Percentiles rank a stretch among this genome's conserved stretches.
Evolutionary conservation across 2,329 filamentous ascomycete genomes (phyloP).

Genomic region (Colletotrichum lini): DNA sequence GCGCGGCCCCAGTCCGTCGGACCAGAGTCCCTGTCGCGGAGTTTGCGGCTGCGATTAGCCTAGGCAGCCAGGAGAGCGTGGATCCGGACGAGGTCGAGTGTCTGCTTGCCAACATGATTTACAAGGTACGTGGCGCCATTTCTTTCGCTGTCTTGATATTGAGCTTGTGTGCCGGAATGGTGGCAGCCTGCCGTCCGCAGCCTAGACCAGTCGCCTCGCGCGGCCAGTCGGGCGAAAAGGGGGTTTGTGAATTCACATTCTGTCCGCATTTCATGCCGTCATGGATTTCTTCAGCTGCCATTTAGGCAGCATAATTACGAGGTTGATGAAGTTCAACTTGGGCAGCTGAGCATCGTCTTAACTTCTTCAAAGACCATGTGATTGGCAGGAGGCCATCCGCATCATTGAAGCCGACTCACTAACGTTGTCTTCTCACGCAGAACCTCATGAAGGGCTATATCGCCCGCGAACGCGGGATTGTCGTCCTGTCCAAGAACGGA

Average conservation of each 20-base stretch:
- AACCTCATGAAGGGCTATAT: slow-evolving; percentile 99
- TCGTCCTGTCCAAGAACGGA: slow-evolving; percentile 92
- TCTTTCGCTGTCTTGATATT: slow-evolving; percentile 19
- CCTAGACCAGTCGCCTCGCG: slow-evolving; percentile 2
- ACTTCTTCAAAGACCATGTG: neutral
- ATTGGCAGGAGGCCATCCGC: neutral
- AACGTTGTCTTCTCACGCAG: slow-evolving; percentile 61
- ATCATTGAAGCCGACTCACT: slow-evolving; percentile 50
- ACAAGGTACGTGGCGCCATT: slow-evolving; percentile 78
- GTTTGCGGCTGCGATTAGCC: slow-evolving; percentile 86
- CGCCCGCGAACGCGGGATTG: slow-evolving; percentile 87
- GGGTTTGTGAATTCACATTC: neutral
- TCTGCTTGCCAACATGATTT: slow-evolving; percentile 95
- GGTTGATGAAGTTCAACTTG: slow-evolving; percentile 2
- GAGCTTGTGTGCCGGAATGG: neutral
- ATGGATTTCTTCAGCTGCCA: slow-evolving; percentile 19
- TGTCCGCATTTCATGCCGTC: neutral
- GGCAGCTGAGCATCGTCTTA: slow-evolving; percentile 5
- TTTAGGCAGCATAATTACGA: slow-evolving; percentile 21
- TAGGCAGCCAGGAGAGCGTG: slow-evolving; percentile 77
- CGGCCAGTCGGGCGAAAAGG: slow-evolving; percentile 3
- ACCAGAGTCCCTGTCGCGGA: slow-evolving; percentile 87
- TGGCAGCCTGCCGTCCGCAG: slow-evolving; percentile 10
- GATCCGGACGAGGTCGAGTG: slow-evolving; percentile 97
- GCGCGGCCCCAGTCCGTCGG: slow-evolving; percentile 72